Conservation (phyloP, 306 rosid species). For the Cucumis melo region DNA sequence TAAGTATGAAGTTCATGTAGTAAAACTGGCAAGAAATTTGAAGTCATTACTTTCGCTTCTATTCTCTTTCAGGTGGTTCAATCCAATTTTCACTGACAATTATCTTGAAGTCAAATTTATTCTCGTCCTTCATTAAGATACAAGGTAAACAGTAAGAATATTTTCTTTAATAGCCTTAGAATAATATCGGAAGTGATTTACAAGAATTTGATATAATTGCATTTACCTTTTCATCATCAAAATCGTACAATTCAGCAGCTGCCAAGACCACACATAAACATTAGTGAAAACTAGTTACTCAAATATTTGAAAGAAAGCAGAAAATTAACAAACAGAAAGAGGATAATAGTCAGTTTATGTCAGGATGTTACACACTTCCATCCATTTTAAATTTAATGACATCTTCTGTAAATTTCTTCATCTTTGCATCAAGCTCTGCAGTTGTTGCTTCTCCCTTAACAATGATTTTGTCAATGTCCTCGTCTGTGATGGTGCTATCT, state of each 20-base stretch:
- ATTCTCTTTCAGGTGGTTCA: constrained; percentile 93
- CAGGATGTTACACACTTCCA: constrained; percentile 46
- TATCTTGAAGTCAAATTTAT: constrained; percentile 85
- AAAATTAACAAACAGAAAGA: neutral
- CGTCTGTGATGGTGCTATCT: constrained; percentile 92
- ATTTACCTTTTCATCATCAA: constrained; percentile 85
- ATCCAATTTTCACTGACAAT: constrained; percentile 92
- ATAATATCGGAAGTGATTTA: neutral
- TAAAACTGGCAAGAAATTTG: neutral
- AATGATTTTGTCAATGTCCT: constrained; percentile 91
- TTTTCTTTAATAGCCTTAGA: neutral
- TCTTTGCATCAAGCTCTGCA: constrained; percentile 96
- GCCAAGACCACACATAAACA: constrained; percentile 17
- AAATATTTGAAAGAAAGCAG: neutral
- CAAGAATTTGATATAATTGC: neutral
- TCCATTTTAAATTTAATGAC: constrained; percentile 99
- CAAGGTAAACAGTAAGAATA: neutral
- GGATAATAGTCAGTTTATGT: neutral
- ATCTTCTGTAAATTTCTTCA: constrained; percentile 97
- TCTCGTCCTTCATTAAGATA: constrained; percentile 54
- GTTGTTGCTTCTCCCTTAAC: constrained; percentile 98
- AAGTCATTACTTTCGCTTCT: constrained; percentile 75
- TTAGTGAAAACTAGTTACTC: constrained; percentile 4
- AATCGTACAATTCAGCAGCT: constrained; percentile 95
- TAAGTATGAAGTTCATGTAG: neutral